Evolutionary conservation across 129 eudicot genomes (phyloP).

Genomic region (Cynara cardunculus): DNA sequence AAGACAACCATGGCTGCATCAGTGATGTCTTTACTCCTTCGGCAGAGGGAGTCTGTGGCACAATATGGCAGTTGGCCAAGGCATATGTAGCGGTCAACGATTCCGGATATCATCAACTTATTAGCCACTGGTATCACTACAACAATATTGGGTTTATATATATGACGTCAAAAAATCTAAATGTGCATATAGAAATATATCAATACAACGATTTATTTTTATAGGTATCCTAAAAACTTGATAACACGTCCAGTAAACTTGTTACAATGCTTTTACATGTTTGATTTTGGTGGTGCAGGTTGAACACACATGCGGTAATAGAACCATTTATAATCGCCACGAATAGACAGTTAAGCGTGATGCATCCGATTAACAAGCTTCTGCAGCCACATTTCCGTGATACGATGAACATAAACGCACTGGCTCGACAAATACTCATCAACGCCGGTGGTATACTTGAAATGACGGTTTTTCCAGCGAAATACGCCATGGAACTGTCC

Average conservation of each 20-base stretch:
- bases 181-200: too few relatives aligned
- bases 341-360: constrained; percentile 70
- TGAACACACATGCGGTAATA: constrained; percentile 84
- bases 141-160: neutral
- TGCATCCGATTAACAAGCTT: constrained; percentile 85
- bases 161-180: neutral
- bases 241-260: too few relatives aligned
- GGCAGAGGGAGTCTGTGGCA: constrained; percentile 39
- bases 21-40: constrained; percentile 66
- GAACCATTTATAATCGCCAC: constrained; percentile 88
- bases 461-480: constrained; percentile 70
- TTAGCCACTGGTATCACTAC: constrained; percentile 75
- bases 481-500: constrained; percentile 79
- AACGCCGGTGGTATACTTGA: constrained; percentile 79
- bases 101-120: constrained; percentile 91
- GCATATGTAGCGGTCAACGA: constrained; percentile 96
- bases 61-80: constrained; percentile 90
- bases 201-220: too few relatives aligned
- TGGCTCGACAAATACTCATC: constrained; percentile 78
- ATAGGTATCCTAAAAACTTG: too few relatives aligned
- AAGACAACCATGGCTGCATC: constrained; percentile 44
- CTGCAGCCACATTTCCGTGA: constrained; percentile 88
- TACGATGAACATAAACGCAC: constrained; percentile 79
- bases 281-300: constrained; percentile 43
- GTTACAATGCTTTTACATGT: too few relatives aligned